These are phyloP conservation scores for Tetradesmus lagerheimii DNA, from an alignment of 139 green algal species.

Conservation along the genomic window DNA sequence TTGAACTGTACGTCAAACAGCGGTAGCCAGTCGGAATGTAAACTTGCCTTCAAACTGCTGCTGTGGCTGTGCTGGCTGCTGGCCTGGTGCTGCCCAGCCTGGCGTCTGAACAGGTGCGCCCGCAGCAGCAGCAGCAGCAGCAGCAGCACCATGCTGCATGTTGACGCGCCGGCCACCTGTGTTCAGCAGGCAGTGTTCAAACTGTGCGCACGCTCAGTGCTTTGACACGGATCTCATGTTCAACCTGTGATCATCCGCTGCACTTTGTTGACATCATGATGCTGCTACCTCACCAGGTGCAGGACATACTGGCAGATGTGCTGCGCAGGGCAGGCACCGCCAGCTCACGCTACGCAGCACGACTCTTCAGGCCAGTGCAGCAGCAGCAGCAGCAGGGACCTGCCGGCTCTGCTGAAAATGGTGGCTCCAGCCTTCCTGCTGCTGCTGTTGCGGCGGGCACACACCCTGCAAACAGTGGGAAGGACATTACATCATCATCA, in stretches of 20 bases:
- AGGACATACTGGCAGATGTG: neutral
- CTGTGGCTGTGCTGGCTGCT: neutral
- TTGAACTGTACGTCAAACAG: too few species aligned
- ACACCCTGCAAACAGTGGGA: neutral
- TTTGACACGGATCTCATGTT: neutral
- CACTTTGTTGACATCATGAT: too few species aligned
- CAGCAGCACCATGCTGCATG: too few species aligned
- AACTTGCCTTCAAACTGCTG: too few species aligned
- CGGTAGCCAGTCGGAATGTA: too few species aligned
- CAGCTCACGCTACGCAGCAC: slow-evolving; percentile 21
- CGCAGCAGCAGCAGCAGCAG: neutral
- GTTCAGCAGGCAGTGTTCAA: neutral
- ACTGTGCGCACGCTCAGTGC: neutral
- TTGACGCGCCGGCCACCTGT: neutral
- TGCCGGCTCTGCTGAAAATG: neutral
- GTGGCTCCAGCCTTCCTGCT: neutral
- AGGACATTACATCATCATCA: neutral
- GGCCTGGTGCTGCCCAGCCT: slow-evolving; percentile 20
- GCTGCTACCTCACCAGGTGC: neutral
- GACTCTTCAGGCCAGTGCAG: slow-evolving; percentile 17
- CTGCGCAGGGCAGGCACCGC: slow-evolving; percentile 6
- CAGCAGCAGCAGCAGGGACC: neutral
- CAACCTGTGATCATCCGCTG: neutral
- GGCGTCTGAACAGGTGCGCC: neutral
- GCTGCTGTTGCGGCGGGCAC: neutral